Base-by-base conservation (phyloP, 169 alveolate genomes). In the Cystoisospora suis region DNA sequence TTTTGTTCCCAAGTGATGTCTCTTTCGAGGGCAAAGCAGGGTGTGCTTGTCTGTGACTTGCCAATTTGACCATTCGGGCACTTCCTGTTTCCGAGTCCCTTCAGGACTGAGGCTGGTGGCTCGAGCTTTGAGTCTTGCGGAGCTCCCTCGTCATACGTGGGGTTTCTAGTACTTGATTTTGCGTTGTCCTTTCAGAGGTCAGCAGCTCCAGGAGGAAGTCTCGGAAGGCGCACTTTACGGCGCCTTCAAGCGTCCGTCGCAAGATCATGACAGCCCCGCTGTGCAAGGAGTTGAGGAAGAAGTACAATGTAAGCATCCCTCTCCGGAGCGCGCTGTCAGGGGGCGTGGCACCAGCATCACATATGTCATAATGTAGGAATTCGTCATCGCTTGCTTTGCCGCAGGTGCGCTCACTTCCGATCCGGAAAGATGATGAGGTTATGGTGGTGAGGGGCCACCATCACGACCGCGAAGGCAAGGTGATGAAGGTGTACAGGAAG, bases 391-490 rank as follows among this genome's bases (percentile, higher is more conserved):
- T 77, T 32, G 29, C 34, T 17, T 93, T n/a, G 47, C 45, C 27
- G 36, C 86, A 96, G 95, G 97, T 96, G 81, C 98, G 99, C 90
- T 96, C 99, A 6, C 95, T 99, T 88, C 99, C 99, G 88, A 97
- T 99, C 85, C 97, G 99, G 92, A 98, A 98, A 95, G 99, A 99
- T 85, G 99, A 99, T 92, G 99, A 98, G 91, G 99, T 99, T 86
- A 97, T 97, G 97, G 97, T 99, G 88, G 98, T 98, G 81, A 96
- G 99, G 88, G 99, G 99, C 38, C 96, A 95, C 92, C 95, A 90
- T 93, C 99, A 98, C 94, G 99, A 98, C 90, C 98, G 99, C 79
- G 99, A 97, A 95, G 99, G 99, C 87, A 98, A 97, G 95, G 99
- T 99, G 87, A 97, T 98, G 77, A 96, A 96, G 93, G 99, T 98